A percentile compares a stretch with the other conserved stretches of the same genome.
These are phyloP conservation scores for Hyaloscypha variabilis DNA, from an alignment of 495 filamentous ascomycete species.

Conservation along the genomic window DNA sequence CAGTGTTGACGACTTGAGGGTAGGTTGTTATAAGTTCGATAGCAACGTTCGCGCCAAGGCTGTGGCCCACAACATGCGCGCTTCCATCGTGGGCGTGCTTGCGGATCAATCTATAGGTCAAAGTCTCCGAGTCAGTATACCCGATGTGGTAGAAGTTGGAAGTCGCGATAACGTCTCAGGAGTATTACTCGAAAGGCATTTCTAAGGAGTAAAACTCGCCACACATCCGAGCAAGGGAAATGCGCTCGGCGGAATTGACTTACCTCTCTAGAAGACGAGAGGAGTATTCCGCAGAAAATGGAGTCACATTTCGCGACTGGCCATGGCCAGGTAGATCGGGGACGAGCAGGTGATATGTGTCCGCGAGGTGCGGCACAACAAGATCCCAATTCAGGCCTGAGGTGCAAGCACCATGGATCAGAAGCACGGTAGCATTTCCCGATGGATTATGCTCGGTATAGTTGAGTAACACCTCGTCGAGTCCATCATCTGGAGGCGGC, in stretches of 20 bases:
- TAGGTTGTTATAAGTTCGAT: slow-evolving; percentile 6
- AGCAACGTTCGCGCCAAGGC: slow-evolving; percentile 10
- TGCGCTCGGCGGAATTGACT: no score
- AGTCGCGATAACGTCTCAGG: no score
- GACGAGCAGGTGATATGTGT: slow-evolving; percentile 12
- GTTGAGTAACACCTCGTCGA: slow-evolving; percentile 2
- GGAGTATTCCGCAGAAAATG: slow-evolving; percentile 10
- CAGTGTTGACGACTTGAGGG: slow-evolving; percentile 6
- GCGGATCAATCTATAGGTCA: slow-evolving; percentile 1
- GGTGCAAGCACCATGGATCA: slow-evolving; percentile 3
- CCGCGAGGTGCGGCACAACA: slow-evolving; percentile 6
- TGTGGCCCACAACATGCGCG: slow-evolving; percentile 15
- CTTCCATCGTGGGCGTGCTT: slow-evolving; percentile 11
- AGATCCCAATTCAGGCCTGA: slow-evolving; percentile 2
- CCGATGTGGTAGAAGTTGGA: no score
- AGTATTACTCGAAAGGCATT: no score
- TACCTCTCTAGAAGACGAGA: neutral
- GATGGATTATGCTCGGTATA: neutral
- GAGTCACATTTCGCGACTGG: slow-evolving; percentile 2
- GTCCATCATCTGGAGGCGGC: slow-evolving; percentile 4
- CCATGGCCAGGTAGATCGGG: slow-evolving; percentile 17
- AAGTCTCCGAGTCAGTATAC: no score
- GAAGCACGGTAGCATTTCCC: neutral
- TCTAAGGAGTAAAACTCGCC: no score
- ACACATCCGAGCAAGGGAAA: no score